Conservation (phyloP, 2,329 filamentous ascomycete genomes). For the Chaetomium sp. region DNA sequence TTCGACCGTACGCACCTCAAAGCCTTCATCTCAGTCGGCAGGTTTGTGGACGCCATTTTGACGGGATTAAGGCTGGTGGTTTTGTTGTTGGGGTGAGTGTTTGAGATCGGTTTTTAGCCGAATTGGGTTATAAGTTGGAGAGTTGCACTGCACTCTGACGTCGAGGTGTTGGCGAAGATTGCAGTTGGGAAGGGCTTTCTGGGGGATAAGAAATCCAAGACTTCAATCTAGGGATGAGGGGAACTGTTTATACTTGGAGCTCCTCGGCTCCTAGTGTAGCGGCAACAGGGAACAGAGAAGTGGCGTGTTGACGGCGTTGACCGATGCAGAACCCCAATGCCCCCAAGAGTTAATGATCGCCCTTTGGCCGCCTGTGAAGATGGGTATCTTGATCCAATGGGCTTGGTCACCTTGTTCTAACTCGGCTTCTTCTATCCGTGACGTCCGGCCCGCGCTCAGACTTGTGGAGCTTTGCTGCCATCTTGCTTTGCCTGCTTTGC, state of each 20-base stretch:
- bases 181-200: too few species aligned
- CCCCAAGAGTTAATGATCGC: constrained; percentile 1
- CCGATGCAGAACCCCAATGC: not conserved
- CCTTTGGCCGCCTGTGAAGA: not conserved
- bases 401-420: not conserved
- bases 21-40: constrained; percentile 32
- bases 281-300: not conserved
- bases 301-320: not conserved
- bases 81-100: not conserved
- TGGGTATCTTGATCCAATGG: too few species aligned
- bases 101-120: too few species aligned
- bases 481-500: too few species aligned
- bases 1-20: constrained; percentile 14
- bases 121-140: not conserved
- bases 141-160: too few species aligned
- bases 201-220: too few species aligned
- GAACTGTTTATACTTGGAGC: not conserved
- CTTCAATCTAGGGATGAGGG: not conserved
- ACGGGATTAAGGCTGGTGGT: not conserved
- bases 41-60: constrained; percentile 30
- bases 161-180: too few species aligned
- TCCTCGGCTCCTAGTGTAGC: not conserved
- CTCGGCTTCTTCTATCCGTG: not conserved
- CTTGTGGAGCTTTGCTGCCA: too few species aligned
- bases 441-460: too few species aligned